Base-by-base conservation (phyloP, 257 asterid species). In the Gentiana macrophylla region DNA sequence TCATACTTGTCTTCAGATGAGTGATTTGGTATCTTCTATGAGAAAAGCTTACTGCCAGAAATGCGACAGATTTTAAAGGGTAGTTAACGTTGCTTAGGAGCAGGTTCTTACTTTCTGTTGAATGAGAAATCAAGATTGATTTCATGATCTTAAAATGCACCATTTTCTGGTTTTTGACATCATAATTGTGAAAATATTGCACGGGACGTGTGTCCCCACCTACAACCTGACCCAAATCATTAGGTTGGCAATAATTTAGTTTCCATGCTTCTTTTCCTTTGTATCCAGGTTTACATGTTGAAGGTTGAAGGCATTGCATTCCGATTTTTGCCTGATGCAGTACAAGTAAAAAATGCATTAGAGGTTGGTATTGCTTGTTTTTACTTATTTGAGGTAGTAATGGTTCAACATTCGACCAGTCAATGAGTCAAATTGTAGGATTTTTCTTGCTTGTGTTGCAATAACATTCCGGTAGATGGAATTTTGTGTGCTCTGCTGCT, bases 261-360 rank as follows among this genome's bases (percentile, higher is more conserved):
- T 43, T 44, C 7, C n/a, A 12, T 35, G 37, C 3, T 37, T n/a
- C n/a, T 12, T 11, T 0, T 2, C 24, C 48, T 50, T 32, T 6
- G 15, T 51, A 68, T 64, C 75, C 85, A 91, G 98, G 95, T 91
- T 61, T 87, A 91, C 69, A 78, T 85, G 95, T 73, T 88, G 85
- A 91, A 87, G 75, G 97, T 91, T 62, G 98, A 91, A 78, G 97
- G 98, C 73, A 91, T 91, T 53, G 94, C 97, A 66, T 91, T 87
- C 68, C 76, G 97, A 36, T 87, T 91, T 68, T 65, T 91, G 73
- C 98, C 98, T 38, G 97, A 91, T 77, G 95, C 97, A 12, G 81
- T 91, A 61, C 97, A 91, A 63, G 74, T 87, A 65, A 85, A 83
- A 66, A 87, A 91, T 77, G 94, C 98, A 11, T 50, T 83, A 67